Percentiles rank a stretch among this genome's conserved stretches.
phyloP scores from a whole-genome alignment of 352 stramenopile species.

The Phytophthora sp. region DNA sequence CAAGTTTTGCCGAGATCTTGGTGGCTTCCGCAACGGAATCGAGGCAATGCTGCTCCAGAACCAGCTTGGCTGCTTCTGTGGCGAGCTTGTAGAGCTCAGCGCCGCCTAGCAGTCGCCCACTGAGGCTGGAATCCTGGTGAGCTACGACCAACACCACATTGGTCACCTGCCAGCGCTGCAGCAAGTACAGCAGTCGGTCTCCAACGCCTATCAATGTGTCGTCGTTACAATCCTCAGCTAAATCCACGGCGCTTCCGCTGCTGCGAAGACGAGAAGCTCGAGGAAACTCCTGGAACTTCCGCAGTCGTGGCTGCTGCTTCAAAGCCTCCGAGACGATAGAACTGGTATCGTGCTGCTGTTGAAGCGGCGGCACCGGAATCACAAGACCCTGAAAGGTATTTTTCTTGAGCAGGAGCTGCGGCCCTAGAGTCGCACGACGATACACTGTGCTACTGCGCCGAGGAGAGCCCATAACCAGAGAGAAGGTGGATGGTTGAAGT shows the following conservation, averaged over 20 bases:
- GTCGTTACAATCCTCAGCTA: slow-evolving; percentile 66
- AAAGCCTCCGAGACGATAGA: slow-evolving; percentile 36
- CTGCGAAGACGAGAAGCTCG: slow-evolving; percentile 51
- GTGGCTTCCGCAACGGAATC: slow-evolving; percentile 54
- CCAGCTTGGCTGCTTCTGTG: slow-evolving; percentile 73
- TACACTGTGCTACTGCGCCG: slow-evolving; percentile 22
- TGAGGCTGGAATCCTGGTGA: slow-evolving; percentile 68
- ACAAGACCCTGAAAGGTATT: slow-evolving; percentile 78
- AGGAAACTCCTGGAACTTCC: slow-evolving; percentile 56
- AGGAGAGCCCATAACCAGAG: slow-evolving; percentile 24
- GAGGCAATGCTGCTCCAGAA: slow-evolving; percentile 78
- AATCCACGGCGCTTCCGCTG: slow-evolving; percentile 24
- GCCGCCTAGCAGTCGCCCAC: slow-evolving; percentile 60
- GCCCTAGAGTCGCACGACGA: slow-evolving; percentile 44
- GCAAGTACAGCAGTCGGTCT: slow-evolving; percentile 78
- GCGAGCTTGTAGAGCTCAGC: slow-evolving; percentile 72
- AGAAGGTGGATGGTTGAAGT: background rate
- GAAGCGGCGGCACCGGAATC: slow-evolving; percentile 38
- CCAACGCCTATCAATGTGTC: slow-evolving; percentile 59
- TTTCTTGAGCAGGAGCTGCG: slow-evolving; percentile 68
- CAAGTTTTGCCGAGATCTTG: slow-evolving; percentile 41
- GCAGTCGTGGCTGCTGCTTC: slow-evolving; percentile 41
- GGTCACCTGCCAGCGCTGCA: slow-evolving; percentile 83
- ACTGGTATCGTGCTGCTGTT: slow-evolving; percentile 24
- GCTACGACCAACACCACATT: slow-evolving; percentile 76